A percentile compares a stretch with the other conserved stretches of the same genome.
These are phyloP conservation scores for Plasmodium blacklocki DNA, from an alignment of 169 alveolate species.

Conservation along the genomic window DNA sequence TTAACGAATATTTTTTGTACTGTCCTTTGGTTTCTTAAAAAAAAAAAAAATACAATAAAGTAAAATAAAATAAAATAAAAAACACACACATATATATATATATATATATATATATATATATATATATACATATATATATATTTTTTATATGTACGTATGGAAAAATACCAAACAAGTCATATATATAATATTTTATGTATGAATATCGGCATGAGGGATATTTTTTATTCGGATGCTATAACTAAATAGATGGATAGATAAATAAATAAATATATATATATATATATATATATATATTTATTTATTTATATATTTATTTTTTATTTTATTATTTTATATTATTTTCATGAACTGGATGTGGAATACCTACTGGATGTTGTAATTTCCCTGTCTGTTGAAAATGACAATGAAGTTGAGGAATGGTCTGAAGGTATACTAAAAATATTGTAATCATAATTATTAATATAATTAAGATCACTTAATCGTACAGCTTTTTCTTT, in stretches of 20 bases:
- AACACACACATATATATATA: neutral
- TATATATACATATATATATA: neutral
- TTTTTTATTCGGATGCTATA: too few species aligned
- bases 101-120: neutral
- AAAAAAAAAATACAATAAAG: neutral
- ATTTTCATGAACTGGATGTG: slow-evolving; percentile 11
- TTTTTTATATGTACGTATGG: neutral
- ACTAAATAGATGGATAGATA: too few species aligned
- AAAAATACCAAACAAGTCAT: neutral
- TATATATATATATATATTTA: too few species aligned
- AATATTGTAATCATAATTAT: slow-evolving; percentile 45
- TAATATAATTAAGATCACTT: slow-evolving; percentile 38
- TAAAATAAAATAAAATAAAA: neutral
- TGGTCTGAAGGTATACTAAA: slow-evolving; percentile 50
- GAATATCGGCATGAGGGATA: too few species aligned
- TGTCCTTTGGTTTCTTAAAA: neutral
- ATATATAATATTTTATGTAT: too few species aligned
- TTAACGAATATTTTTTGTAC: neutral
- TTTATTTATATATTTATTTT: neutral
- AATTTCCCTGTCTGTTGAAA: slow-evolving; percentile 13
- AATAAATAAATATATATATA: too few species aligned
- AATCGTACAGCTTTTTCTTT: slow-evolving; percentile 62
- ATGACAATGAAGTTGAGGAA: slow-evolving; percentile 14
- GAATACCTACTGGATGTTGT: slow-evolving; percentile 35
- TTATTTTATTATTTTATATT: neutral